Base-by-base conservation (phyloP, 805 yeast genomes). In the Metschnikowia vanudenii region DNA sequence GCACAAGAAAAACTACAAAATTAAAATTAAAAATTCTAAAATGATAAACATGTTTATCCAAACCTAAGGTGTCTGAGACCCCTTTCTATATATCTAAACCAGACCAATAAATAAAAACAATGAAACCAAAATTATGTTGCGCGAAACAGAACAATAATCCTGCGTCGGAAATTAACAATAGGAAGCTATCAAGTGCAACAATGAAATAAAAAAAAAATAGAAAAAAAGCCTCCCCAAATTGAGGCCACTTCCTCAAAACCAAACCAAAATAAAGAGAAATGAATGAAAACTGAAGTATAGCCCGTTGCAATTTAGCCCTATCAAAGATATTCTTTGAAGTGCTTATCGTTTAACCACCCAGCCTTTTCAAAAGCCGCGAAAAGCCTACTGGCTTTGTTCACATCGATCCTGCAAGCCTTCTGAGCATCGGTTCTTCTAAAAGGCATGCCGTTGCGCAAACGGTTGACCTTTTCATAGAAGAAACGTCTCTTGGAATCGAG, bases 361-460 rank as follows among this genome's bases (percentile, higher is more conserved):
- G 87, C 92, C 63, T 80, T 81, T 64, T 92, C 96, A 62, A 81
- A 94, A 18, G 97, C 89, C 22, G 92, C 95, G 70, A 80, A 92
- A 45, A 92, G 73, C 55, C 97, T 79, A 40, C 95, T 85, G 1
- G 97, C 97, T 67, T 94, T 94, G 67, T 94, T 94, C 37, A 92
- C 98, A 66, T 94, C 98, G 55, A 94, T 91, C 53, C 96, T 81
- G 65, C 98, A 92, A 5, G 97, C 97, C 73, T 94, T 94, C 68
- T 92, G 98, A 7, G 97, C 96, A 67, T 92, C 99, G 0, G 98
- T 94, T 69, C 97, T 84, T 69, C 97, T 83, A 69, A 92, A 92
- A 22, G 94, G 92, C 61, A 82, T 73, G 24, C 84, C 84, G 41
- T 74, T 70, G 56, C 80, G 80, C 57, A 82, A 67, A 42, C 96